These are phyloP conservation scores for Leptographium lundbergii DNA, from an alignment of 2,329 filamentous ascomycete genomes.

Conservation along the genomic window DNA sequence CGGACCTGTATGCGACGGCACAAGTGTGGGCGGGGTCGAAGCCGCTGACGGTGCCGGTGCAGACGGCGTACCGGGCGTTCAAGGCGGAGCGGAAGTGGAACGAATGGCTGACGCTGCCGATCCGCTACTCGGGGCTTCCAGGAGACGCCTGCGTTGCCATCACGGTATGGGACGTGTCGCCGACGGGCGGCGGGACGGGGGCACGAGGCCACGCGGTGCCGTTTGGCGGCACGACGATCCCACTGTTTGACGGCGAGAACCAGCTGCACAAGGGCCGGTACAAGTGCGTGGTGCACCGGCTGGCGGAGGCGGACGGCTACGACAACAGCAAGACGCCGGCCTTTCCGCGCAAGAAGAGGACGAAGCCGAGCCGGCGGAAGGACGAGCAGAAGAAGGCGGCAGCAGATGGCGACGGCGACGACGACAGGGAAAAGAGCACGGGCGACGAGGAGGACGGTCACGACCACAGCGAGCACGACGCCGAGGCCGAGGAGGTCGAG, in stretches of 20 bases:
- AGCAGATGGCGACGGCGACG: slow-evolving; percentile 22
- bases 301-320: slow-evolving; percentile 74
- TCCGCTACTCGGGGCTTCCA: slow-evolving; percentile 72
- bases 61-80: slow-evolving; percentile 88
- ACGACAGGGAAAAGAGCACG: slow-evolving; percentile 27
- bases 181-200: slow-evolving; percentile 54
- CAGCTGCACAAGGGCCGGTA: slow-evolving; percentile 85
- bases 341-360: slow-evolving; percentile 37
- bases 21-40: slow-evolving; percentile 96
- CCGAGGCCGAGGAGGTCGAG: slow-evolving; percentile 73
- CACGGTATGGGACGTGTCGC: slow-evolving; percentile 89
- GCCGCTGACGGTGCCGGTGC: slow-evolving; percentile 78
- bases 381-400: slow-evolving; percentile 36
- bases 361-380: slow-evolving; percentile 16
- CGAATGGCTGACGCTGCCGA: slow-evolving; percentile 85
- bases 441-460: slow-evolving; percentile 12
- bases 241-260: slow-evolving; percentile 85
- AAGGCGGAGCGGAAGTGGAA: slow-evolving; percentile 72
- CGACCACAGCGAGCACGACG: slow-evolving; percentile 44
- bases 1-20: slow-evolving; percentile 83
- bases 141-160: slow-evolving; percentile 75
- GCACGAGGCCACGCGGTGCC: slow-evolving; percentile 65
- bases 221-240: slow-evolving; percentile 86
- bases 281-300: slow-evolving; percentile 75
- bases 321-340: slow-evolving; percentile 70